Evolutionary conservation across 805 yeast species (phyloP), one percentile per base, ranked within the genome.

Genomic region (Starmerella lactis-condensi): DNA sequence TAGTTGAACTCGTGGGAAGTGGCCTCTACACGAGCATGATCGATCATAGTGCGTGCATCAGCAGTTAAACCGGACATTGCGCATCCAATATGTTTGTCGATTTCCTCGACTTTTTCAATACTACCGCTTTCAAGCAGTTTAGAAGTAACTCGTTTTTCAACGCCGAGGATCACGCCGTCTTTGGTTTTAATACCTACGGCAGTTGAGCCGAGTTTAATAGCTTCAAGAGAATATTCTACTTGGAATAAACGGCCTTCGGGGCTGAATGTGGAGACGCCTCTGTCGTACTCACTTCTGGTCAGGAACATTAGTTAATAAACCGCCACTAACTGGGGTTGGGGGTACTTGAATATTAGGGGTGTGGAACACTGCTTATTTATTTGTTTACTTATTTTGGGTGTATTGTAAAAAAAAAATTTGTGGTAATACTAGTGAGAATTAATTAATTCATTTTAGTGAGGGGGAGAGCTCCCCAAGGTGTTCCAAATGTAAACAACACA

Each of bases 11-110:
- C 67, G 56, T 89, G 98, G 45, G 83, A 81, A 42, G 83, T 73
- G 14, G 65, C 52, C 51, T 60, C 69, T 15, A 81, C 93, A 47
- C 98, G 67, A 13, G 99, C 98, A 50, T 89, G 99, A 53, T 91
- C 96, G 49, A 89, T 82, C 93, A 89, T 82, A 20, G 93, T 78
- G 50, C 96, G 68, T 12, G 99, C 99, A 60, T 89, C 99, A 3
- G 99, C 96, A 2, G 96, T 89, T 42, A 91, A 65, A 3, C 99
- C 99, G 41, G 91, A 74, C 95, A 89, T 89, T 45, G 99, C 98
- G 59, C 95, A 82, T 29, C 99, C 98, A 35, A 89, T 72, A 52
- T 89, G 98, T 28, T 61, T 61, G 51, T 89, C 99, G 36, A 89
- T 75, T 51, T 89, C 98, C 43, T 89, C 78, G 43, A 89, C 83